Percentiles rank a stretch among this genome's conserved stretches.
These are phyloP conservation scores for Stephanodiscus triporus DNA, from an alignment of 108 stramenopile species.

Conservation along the genomic window DNA sequence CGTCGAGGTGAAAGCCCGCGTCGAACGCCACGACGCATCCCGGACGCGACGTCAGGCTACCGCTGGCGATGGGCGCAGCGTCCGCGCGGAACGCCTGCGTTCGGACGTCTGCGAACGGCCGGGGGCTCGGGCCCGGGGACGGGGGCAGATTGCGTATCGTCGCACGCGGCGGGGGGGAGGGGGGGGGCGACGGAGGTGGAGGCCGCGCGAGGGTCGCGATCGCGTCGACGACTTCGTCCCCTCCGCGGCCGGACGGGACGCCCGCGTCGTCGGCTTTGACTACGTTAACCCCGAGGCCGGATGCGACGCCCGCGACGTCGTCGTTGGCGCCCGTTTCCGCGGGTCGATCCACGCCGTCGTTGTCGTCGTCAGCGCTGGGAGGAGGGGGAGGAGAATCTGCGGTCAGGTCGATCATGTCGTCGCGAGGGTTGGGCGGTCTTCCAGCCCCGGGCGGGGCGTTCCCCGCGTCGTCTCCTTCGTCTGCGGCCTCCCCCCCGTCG, in stretches of 20 bases:
- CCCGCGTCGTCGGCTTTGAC: neutral
- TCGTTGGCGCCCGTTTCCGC: too few relatives aligned
- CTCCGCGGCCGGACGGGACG: too few relatives aligned
- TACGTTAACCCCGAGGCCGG: neutral
- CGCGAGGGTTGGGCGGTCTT: too few relatives aligned
- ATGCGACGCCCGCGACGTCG: neutral
- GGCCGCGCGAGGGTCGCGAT: neutral
- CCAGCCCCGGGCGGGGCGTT: too few relatives aligned
- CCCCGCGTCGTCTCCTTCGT: too few relatives aligned
- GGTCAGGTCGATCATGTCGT: constrained; percentile 6
- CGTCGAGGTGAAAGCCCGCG: constrained; percentile 38
- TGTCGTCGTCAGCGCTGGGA: neutral
- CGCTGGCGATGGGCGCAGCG: constrained; percentile 14
- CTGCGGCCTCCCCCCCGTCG: too few relatives aligned
- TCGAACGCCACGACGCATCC: constrained; percentile 4
- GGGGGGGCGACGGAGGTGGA: constrained; percentile 29
- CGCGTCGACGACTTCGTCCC: neutral
- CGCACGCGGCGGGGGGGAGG: constrained; percentile 20
- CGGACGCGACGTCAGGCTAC: constrained; percentile 14
- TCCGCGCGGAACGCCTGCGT: constrained; percentile 22
- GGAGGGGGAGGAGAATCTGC: too few relatives aligned
- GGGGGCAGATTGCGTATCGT: constrained; percentile 19
- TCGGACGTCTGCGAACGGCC: constrained; percentile 25
- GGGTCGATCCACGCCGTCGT: neutral
- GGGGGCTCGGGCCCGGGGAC: constrained; percentile 19